Evolutionary conservation across 345 rosid species (phyloP).

Genomic region (Cardiospermum halicacabum): DNA sequence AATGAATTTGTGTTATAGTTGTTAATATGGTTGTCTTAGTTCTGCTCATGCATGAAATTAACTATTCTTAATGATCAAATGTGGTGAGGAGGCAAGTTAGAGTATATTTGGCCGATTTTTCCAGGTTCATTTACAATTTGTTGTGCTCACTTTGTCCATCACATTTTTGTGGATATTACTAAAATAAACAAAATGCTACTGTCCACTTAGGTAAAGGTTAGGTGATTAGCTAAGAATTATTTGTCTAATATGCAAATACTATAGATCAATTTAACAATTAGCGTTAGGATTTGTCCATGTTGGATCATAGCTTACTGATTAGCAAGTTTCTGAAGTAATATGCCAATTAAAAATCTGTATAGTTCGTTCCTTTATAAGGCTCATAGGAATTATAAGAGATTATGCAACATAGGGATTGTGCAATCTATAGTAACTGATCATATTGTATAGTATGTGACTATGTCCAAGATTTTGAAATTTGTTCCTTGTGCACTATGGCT

Average conservation of each 20-base stretch:
- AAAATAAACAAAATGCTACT: neutral
- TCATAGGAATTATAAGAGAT: no score
- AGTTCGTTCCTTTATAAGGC: neutral
- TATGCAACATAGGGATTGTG: no score
- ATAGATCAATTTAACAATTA: neutral
- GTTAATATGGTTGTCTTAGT: neutral
- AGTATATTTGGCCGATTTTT: neutral
- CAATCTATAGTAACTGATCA: no score
- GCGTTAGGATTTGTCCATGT: neutral
- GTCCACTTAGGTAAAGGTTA: neutral
- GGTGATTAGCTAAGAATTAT: neutral
- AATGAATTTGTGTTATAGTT: neutral
- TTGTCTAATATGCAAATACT: conserved; percentile 6
- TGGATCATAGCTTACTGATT: neutral
- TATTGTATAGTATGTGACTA: no score
- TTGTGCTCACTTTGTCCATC: neutral
- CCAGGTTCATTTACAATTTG: neutral
- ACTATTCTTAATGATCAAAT: neutral
- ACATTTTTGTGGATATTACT: neutral
- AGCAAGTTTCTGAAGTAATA: neutral
- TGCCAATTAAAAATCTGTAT: neutral
- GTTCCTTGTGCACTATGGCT: neutral
- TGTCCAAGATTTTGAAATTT: neutral
- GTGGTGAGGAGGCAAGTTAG: neutral
- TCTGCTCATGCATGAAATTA: neutral